phyloP scores from a whole-genome alignment of 2,329 filamentous ascomycete species.

The Davidsoniella australis region DNA sequence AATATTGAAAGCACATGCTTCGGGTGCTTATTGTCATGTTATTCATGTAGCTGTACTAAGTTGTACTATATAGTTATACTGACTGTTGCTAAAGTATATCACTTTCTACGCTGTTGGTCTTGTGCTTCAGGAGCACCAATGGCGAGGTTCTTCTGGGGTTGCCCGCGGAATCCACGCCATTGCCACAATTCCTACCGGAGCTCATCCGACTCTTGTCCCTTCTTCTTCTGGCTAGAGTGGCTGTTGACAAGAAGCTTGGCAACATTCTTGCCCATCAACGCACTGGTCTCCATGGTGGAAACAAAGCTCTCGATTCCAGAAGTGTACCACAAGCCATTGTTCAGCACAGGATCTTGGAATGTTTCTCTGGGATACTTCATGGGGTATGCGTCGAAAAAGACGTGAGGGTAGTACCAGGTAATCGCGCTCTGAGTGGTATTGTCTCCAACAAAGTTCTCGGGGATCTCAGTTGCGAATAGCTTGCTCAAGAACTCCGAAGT shows the following conservation, averaged over 20 bases:
- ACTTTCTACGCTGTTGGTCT: not conserved
- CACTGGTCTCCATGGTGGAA: slow-evolving; percentile 93
- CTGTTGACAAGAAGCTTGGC: slow-evolving; percentile 53
- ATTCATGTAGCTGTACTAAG: not conserved
- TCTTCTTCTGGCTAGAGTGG: not conserved
- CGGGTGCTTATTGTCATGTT: not conserved
- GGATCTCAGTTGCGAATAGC: slow-evolving; percentile 32
- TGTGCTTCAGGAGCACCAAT: not conserved
- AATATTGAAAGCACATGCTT: not conserved
- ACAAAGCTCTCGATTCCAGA: slow-evolving; percentile 83
- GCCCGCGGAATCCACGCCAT: not conserved
- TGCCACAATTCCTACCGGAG: not conserved
- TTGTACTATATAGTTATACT: too few relatives aligned
- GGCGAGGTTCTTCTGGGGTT: not conserved
- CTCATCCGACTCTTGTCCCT: not conserved
- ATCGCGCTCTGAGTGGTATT: slow-evolving; percentile 28
- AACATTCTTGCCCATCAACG: slow-evolving; percentile 77
- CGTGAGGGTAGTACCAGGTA: slow-evolving; percentile 60
- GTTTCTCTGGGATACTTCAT: slow-evolving; percentile 68
- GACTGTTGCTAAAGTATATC: not conserved
- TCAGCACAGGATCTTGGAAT: slow-evolving; percentile 66
- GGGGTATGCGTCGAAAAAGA: slow-evolving; percentile 77
- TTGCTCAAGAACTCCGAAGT: slow-evolving; percentile 34
- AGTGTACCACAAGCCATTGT: slow-evolving; percentile 50
- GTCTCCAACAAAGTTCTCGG: slow-evolving; percentile 22